These are phyloP conservation scores for Lepidium aucheri DNA, from an alignment of 345 rosid genomes.

Conservation along the genomic window DNA sequence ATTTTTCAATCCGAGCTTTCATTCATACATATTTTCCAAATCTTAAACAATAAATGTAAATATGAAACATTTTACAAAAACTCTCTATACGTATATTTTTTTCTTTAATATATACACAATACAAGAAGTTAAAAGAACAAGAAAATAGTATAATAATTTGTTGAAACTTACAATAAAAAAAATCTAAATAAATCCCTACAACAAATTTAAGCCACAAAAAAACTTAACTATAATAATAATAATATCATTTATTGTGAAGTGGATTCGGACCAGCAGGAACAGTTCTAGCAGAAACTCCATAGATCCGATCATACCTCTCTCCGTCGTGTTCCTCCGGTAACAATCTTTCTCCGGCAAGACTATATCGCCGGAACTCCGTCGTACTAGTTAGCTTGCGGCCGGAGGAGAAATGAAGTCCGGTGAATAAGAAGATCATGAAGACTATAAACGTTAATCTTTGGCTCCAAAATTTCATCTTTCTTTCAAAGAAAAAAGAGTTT, in stretches of 20 bases:
- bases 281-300: conserved; percentile 13
- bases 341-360: not conserved
- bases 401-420: not conserved
- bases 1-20: not conserved
- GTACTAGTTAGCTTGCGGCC: conserved; percentile 9
- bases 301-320: conserved; percentile 8
- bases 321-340: not conserved
- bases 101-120: not conserved
- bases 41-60: not conserved
- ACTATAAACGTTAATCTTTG: not conserved
- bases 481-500: not conserved
- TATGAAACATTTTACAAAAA: not conserved
- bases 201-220: not conserved
- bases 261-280: conserved; percentile 25
- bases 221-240: not conserved
- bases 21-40: not conserved
- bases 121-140: not conserved
- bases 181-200: not conserved
- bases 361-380: conserved; percentile 1
- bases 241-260: conserved; percentile 21
- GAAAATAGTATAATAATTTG: not conserved
- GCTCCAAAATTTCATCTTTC: conserved; percentile 15
- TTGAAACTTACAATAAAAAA: not conserved
- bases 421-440: not conserved
- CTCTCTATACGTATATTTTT: not conserved